Base-by-base conservation (phyloP, 2,329 filamentous ascomycete genomes). In the Colletotrichum sp. region DNA sequence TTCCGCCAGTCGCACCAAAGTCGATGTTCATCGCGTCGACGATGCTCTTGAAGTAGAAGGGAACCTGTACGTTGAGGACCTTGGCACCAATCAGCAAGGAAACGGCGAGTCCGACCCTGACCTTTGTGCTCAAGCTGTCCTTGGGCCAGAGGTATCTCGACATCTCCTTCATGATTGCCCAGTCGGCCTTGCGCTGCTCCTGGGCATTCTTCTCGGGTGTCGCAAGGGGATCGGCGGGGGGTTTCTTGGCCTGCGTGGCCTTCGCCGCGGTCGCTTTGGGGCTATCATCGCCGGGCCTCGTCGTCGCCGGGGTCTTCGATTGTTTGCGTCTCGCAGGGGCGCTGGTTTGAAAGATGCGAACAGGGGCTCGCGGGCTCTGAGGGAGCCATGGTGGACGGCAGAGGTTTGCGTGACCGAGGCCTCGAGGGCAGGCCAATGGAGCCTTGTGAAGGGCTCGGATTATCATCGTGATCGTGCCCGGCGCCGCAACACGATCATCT, bases 131-230 rank as follows among this genome's bases (percentile, higher is more conserved):
- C 79, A 94, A 83, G 80, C 94, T 94, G 82, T 96, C 92, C 86
- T 97, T 98, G 27, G 97, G 97, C 97, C 97, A 99, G 27, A 99
- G 87, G 83, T 99, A 99, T 75, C 93, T 93, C 74, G 93, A 93
- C 96, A 99, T 98, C 83, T 99, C 96, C 85, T 94, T 97, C 88
- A 99, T 97, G 78, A 99, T 99, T 62, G 96, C 96, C 96, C 96
- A 98, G 81, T 99, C 97, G 11, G 96, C 96, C 85, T 96, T 97
- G 78, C 97, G 92, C 88, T 99, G 97, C 84, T 98, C 95, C 79
- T 96, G 92, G 24, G 92, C 93, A 65, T 91, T 92, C 80, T 91
- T 92, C 75, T 93, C 89, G 80, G 93, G 88, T 15, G 89, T 85
- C 24, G 94, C 89, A 57, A 96, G 83, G 34, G 90, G 88, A 78